Base-by-base conservation (phyloP, 352 stramenopile genomes). In the Pythium biforme region DNA sequence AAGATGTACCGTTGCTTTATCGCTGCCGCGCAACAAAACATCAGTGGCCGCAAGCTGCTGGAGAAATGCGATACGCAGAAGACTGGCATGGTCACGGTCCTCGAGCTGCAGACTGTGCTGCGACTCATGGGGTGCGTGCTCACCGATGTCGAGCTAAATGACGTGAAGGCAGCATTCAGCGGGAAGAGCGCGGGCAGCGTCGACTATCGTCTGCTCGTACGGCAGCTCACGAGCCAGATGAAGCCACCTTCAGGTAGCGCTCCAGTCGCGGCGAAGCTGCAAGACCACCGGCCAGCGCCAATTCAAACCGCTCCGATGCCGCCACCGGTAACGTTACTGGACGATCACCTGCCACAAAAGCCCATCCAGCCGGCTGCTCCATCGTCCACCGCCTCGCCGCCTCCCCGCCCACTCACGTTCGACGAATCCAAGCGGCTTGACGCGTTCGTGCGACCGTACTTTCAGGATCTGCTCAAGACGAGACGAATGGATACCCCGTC, bases 61-160 rank as follows among this genome's bases (percentile, higher is more conserved):
- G 79, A 94, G 63, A 89, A 89, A 40, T 92, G 80, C 55, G 84
- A 94, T 59, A 55, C 62, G 7, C 64, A 73, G 17, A 76, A 69
- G 39, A 83, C 72, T 0, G 84, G 84, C 5, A 61, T 73, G 4
- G 77, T 92, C 1, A 86, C 79, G 4, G 39, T 88, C 27, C 59
- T 88, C 17, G 84, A 94, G 58, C 84, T 91, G 39, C 76, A 89
- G 59, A 92, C 82, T 0, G 81, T 94, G 3, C 62, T 94, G n/a
- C 79, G 84, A 1, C 64, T 94, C 39, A 89, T 94, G 72, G 82
- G 81, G 3, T 94, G 84, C 64, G 59, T 66, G 7, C 65, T 94
- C 1, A 69, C 69, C 0, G 73, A 87, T 1, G 29, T 39, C 15
- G 84, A 94, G 54, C 56, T 86, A 15, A 72, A 73, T 11, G 71